phyloP scores from a whole-genome alignment of 441 rosid genomes.

The Populus hybrid region DNA sequence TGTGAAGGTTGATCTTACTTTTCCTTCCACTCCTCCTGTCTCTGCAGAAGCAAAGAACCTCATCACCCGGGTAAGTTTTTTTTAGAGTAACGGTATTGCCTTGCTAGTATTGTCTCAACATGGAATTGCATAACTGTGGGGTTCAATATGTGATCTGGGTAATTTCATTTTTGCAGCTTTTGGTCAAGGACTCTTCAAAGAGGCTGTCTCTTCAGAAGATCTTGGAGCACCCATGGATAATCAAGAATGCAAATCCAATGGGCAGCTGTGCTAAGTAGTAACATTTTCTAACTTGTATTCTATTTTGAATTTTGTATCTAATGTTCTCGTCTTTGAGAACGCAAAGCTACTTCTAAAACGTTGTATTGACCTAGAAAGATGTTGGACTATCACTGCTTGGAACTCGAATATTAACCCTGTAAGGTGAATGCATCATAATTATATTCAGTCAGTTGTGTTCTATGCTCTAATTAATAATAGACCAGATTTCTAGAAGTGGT shows the following conservation, averaged over 20 bases:
- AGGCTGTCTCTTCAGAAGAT: conserved; percentile 80
- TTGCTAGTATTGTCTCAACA: neutral
- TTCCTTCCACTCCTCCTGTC: conserved; percentile 60
- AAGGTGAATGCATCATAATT: neutral
- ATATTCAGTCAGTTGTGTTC: neutral
- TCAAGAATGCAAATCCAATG: conserved; percentile 67
- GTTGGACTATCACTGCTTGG: neutral
- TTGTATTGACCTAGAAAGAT: neutral
- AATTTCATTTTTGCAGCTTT: conserved; percentile 53
- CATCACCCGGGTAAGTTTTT: conserved; percentile 48
- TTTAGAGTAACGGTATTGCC: neutral
- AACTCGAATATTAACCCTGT: neutral
- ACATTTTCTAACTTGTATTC: neutral
- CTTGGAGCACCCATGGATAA: conserved; percentile 84
- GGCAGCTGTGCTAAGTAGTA: conserved; percentile 37
- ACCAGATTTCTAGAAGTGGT: too few species aligned
- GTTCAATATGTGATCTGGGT: conserved; percentile 9
- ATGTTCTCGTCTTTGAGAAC: neutral
- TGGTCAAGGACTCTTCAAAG: conserved; percentile 77
- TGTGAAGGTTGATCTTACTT: conserved; percentile 64
- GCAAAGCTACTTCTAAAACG: neutral
- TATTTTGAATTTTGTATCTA: conserved; percentile 2
- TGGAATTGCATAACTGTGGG: neutral
- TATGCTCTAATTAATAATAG: neutral
- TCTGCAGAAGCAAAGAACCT: conserved; percentile 74